A percentile compares a stretch with the other conserved stretches of the same genome.
These are phyloP conservation scores for Tetrapisispora pingtungensis DNA, from an alignment of 805 yeast species.

Conservation along the genomic window DNA sequence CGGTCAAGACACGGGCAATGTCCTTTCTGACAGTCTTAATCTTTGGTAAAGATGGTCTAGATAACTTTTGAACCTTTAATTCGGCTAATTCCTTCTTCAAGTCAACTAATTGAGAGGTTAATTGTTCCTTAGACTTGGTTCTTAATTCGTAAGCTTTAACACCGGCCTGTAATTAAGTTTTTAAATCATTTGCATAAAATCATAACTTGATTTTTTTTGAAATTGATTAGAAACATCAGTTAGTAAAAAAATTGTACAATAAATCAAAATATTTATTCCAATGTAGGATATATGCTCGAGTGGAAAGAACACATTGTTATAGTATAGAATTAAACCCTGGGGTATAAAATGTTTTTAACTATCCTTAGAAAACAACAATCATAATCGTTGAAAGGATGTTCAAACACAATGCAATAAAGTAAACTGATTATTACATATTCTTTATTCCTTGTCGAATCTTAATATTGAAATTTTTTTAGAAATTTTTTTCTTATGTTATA, in stretches of 20 bases:
- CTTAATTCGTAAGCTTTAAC: conserved; percentile 93
- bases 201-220: background rate
- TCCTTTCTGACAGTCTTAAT: conserved; percentile 95
- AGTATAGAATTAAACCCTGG: too few relatives aligned
- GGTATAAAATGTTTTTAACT: too few relatives aligned
- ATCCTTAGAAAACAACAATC: too few relatives aligned
- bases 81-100: conserved; percentile 93
- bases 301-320: too few relatives aligned
- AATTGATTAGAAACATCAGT: background rate
- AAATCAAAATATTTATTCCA: too few relatives aligned
- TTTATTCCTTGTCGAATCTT: too few relatives aligned
- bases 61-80: conserved; percentile 91
- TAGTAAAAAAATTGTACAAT: background rate
- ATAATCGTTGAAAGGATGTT: too few relatives aligned
- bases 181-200: background rate
- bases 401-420: too few relatives aligned
- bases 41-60: conserved; percentile 88
- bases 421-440: too few relatives aligned
- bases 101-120: conserved; percentile 87
- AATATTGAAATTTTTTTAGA: too few relatives aligned
- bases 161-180: conserved; percentile 45
- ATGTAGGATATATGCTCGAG: too few relatives aligned
- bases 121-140: conserved; percentile 93
- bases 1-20: conserved; percentile 96
- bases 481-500: too few relatives aligned